Evolutionary conservation across 1,284 basidiomycete species (phyloP).

Genomic region (Flammula alnicola): DNA sequence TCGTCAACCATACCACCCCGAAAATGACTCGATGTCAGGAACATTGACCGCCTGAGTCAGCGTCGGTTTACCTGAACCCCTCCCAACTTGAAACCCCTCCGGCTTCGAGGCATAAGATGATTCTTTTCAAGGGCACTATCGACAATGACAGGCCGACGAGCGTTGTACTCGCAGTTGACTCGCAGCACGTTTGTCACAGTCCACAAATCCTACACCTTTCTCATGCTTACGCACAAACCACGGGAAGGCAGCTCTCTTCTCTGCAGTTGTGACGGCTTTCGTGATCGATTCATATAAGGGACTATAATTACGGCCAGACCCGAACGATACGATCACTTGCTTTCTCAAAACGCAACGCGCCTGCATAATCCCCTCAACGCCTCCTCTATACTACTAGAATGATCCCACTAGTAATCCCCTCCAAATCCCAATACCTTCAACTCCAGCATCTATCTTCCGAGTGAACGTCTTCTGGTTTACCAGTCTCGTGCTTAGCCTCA

Average conservation of each 20-base stretch:
- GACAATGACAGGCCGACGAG: no score
- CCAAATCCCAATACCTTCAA: not conserved
- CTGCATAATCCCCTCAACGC: not conserved
- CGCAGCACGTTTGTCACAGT: no score
- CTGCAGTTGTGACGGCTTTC: constrained; percentile 10
- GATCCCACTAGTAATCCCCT: not conserved
- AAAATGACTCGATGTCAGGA: no score
- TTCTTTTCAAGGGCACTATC: no score
- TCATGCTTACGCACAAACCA: not conserved
- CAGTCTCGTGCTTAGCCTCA: constrained; percentile 27
- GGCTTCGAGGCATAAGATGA: no score
- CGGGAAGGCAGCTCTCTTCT: constrained; percentile 8
- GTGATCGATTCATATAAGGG: constrained; percentile 9
- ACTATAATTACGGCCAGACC: constrained; percentile 10
- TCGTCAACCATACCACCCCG: no score
- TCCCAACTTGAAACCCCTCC: no score
- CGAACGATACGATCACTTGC: constrained; percentile 6
- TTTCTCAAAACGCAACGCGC: constrained; percentile 2
- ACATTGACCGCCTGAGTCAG: no score
- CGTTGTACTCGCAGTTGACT: no score
- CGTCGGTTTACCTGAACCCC: no score
- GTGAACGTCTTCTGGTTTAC: constrained; percentile 32
- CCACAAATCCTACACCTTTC: not conserved
- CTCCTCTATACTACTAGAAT: not conserved
- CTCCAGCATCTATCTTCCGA: no score